phyloP scores from a whole-genome alignment of 805 yeast species.

The Metschnikowia drakensbergensis region DNA sequence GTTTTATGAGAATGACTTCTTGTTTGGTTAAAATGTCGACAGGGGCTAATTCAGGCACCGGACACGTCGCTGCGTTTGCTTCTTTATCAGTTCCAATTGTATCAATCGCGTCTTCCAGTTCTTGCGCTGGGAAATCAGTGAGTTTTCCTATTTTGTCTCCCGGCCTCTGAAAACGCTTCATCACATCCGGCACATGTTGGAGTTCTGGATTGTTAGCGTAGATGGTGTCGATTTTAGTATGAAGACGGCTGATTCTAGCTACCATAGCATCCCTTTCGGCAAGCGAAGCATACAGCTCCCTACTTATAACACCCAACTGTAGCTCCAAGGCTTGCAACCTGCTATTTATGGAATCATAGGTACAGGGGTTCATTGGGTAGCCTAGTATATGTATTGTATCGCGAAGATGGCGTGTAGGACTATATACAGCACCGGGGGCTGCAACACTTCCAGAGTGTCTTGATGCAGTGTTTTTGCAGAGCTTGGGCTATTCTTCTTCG shows the following conservation, averaged over 20 bases:
- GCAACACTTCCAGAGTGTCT: slow-evolving; percentile 5
- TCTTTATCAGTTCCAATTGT: not conserved
- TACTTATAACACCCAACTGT: slow-evolving; percentile 4
- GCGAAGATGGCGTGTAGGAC: not conserved
- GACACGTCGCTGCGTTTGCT: not conserved
- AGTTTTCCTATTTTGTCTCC: not conserved
- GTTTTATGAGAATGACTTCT: slow-evolving; percentile 22
- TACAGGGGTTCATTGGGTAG: not conserved
- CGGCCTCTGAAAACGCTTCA: slow-evolving; percentile 6
- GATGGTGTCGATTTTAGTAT: slow-evolving; percentile 9
- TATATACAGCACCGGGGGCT: not conserved
- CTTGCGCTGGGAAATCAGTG: not conserved
- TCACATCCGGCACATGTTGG: slow-evolving; percentile 8
- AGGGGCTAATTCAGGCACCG: not conserved
- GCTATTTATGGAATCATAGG: not conserved
- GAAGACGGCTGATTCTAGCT: slow-evolving; percentile 9
- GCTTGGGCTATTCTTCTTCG: slow-evolving; percentile 28
- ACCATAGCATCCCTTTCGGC: slow-evolving; percentile 2
- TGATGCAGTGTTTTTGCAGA: not conserved
- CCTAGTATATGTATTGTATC: not conserved
- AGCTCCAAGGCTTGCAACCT: slow-evolving; percentile 7
- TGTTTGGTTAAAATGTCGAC: slow-evolving; percentile 14
- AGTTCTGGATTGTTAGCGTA: slow-evolving; percentile 11
- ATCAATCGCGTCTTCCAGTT: not conserved
- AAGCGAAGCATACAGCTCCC: not conserved